Evolutionary conservation across 148 eudicot genomes (phyloP).

Genomic region (Talinum fruticosum): DNA sequence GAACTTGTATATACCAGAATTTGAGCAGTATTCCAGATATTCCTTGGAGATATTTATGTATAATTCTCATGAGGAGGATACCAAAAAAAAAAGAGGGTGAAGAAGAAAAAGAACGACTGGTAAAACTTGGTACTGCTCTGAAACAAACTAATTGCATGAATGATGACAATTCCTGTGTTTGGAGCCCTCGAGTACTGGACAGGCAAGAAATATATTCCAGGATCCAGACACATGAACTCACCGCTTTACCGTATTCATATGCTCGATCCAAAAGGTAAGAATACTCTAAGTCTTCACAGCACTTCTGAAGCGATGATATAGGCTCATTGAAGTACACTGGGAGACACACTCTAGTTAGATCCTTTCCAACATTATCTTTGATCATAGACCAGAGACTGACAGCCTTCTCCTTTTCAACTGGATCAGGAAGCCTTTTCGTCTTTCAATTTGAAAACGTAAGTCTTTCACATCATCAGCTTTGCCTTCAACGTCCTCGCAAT

Average conservation of each 20-base stretch:
- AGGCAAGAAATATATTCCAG: background rate
- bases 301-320: slow-evolving; percentile 88
- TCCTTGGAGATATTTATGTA: too few relatives aligned
- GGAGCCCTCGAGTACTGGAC: background rate
- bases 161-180: background rate
- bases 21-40: too few relatives aligned
- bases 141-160: background rate
- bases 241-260: slow-evolving; percentile 78
- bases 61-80: too few relatives aligned
- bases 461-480: slow-evolving; percentile 28
- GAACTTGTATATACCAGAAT: too few relatives aligned
- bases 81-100: too few relatives aligned
- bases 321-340: slow-evolving; percentile 99
- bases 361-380: slow-evolving; percentile 95
- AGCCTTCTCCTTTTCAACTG: slow-evolving; percentile 84
- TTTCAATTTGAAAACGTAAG: slow-evolving; percentile 41
- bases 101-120: too few relatives aligned
- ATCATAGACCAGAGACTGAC: slow-evolving; percentile 98
- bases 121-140: too few relatives aligned
- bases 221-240: slow-evolving; percentile 24
- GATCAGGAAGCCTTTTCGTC: slow-evolving; percentile 86
- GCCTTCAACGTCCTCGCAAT: slow-evolving; percentile 15
- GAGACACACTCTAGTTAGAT: slow-evolving; percentile 89
- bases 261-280: slow-evolving; percentile 88
- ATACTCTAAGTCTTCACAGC: slow-evolving; percentile 92